phyloP scores from a whole-genome alignment of 192 early-diverging fungal species.

The Linnemannia exigua region DNA sequence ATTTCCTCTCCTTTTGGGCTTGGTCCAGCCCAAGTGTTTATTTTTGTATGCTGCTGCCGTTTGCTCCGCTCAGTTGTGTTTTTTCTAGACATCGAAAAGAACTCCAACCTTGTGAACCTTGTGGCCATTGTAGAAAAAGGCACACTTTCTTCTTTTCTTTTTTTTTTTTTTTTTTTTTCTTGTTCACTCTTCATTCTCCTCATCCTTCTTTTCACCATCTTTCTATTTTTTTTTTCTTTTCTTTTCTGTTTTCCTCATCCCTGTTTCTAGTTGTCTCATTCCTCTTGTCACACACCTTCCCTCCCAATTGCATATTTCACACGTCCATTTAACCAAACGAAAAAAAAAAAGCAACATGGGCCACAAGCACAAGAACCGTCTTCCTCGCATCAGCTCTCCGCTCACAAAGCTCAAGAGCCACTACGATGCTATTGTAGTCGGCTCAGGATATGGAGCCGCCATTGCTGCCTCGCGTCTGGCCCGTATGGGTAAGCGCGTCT shows the following conservation, averaged over 20 bases:
- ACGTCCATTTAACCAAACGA: background rate
- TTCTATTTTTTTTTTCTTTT: background rate
- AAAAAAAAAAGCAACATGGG: slow-evolving; percentile 11
- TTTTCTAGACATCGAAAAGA: background rate
- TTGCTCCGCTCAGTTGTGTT: background rate
- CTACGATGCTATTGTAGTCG: slow-evolving; percentile 62
- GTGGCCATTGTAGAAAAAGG: no score
- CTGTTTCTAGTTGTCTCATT: background rate
- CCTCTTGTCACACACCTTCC: background rate
- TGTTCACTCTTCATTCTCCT: background rate
- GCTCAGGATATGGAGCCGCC: slow-evolving; percentile 61
- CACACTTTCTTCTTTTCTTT: background rate
- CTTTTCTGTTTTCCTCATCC: background rate
- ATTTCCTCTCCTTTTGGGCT: background rate
- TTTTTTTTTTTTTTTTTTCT: background rate
- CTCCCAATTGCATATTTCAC: background rate
- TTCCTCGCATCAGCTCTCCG: slow-evolving; percentile 36
- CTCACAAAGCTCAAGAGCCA: slow-evolving; percentile 48
- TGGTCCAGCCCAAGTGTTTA: background rate
- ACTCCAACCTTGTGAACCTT: background rate
- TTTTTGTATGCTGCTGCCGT: background rate
- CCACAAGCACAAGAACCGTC: slow-evolving; percentile 31
- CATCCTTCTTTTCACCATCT: background rate
- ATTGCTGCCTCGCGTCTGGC: slow-evolving; percentile 62
- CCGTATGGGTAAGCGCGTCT: slow-evolving; percentile 58